Evolutionary conservation across 495 filamentous ascomycete genomes (phyloP).

Genomic region (Talaromyces ruber): DNA sequence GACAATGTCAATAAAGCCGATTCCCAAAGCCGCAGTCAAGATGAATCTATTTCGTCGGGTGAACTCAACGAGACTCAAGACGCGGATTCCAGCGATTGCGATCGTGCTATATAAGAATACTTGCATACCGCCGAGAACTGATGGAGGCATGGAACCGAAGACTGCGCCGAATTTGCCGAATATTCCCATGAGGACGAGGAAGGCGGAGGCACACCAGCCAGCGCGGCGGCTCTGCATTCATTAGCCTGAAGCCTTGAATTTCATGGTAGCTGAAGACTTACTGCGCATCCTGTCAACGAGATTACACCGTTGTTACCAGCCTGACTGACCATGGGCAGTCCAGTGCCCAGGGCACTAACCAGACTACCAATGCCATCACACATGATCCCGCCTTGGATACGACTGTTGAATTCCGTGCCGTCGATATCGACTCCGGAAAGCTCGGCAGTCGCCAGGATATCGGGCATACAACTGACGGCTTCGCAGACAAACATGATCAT

Average conservation of each 20-base stretch:
- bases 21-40: slow-evolving; percentile 58
- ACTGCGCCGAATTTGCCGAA: slow-evolving; percentile 81
- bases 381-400: slow-evolving; percentile 77
- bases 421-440: slow-evolving; percentile 73
- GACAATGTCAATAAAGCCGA: slow-evolving; percentile 70
- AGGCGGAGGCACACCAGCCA: slow-evolving; percentile 40
- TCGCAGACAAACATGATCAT: slow-evolving; percentile 47
- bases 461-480: slow-evolving; percentile 77
- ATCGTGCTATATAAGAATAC: slow-evolving; percentile 78
- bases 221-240: slow-evolving; percentile 26
- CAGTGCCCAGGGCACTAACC: slow-evolving; percentile 66
- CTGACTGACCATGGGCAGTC: slow-evolving; percentile 64
- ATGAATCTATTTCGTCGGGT: slow-evolving; percentile 77
- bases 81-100: slow-evolving; percentile 69
- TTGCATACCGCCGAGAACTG: slow-evolving; percentile 81
- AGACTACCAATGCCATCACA: slow-evolving; percentile 74
- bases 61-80: slow-evolving; percentile 64
- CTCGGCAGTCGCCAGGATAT: slow-evolving; percentile 70
- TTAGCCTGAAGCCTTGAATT: too few relatives aligned
- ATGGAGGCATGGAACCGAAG: slow-evolving; percentile 66
- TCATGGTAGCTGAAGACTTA: too few relatives aligned
- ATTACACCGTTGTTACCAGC: slow-evolving; percentile 86
- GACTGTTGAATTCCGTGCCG: slow-evolving; percentile 65
- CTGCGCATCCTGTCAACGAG: slow-evolving; percentile 70
- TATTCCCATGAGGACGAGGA: slow-evolving; percentile 73